Base-by-base conservation (phyloP, 1,284 basidiomycete genomes). In the Volvariella surrecta region DNA sequence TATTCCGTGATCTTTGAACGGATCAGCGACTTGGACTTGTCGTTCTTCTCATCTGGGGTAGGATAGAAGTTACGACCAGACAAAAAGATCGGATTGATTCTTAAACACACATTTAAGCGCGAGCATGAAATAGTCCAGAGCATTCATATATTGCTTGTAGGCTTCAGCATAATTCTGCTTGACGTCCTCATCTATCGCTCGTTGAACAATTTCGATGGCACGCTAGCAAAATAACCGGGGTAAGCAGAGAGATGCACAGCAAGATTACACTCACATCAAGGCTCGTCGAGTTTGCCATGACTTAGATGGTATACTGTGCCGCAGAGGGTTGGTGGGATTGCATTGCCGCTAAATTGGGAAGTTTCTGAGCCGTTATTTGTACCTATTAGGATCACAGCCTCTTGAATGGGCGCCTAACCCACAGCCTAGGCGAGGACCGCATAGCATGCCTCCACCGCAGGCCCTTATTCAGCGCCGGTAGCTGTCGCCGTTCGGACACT, bases 91-190 rank as follows among this genome's bases (percentile, higher is more conserved):
- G 4, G 13, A 24, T 35, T 2, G 6, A 32, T 17, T 9, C 22
- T 32, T 15, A 31, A 35, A 61, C 70, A 43, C 41, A 78, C 76
- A 79, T 57, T 77, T 78, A 51, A 76, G 59, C 7, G 76, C 75
- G n/a, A 98, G 86, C 87, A 98, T 93, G 63, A 99, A 99, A 66
- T 96, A 99, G 61, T 99, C 95, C 47, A 99, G 76, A 2, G 91
- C 79, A 73, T 98, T 96, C 68, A 89, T 87, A 64, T 92, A 93
- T 53, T 84, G 81, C 68, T 90, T 94, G 76, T 91, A 95, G 15
- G 94, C 93, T 58, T 95, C 92, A 37, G 79, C 69, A 66, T 97
- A 99, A 66, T 97, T 91, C 64, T 90, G 86, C 62, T 93, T 93
- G 52, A 79, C 76, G 68, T 99, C 95, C 54, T 91, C 89, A 53